Percentiles rank a stretch among this genome's conserved stretches.
These are phyloP conservation scores for Bassia scoparia DNA, from an alignment of 148 eudicot genomes.

Conservation along the genomic window DNA sequence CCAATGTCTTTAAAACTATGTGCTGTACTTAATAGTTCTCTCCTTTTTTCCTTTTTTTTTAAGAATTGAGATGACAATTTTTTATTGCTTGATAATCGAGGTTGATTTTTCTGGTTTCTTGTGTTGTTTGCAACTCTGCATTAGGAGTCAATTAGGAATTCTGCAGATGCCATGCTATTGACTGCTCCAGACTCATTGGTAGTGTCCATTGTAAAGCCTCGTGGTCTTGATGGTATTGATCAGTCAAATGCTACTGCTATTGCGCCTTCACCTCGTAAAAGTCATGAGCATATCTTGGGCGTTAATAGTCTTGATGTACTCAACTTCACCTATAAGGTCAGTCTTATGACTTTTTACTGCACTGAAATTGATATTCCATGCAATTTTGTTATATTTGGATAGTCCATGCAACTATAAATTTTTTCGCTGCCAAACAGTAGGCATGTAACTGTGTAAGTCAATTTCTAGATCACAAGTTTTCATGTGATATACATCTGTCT, in stretches of 20 bases:
- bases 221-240: constrained; percentile 44
- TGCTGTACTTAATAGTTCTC: not conserved
- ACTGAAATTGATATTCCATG: not conserved
- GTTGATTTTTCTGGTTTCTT: constrained; percentile 14
- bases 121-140: too few relatives aligned
- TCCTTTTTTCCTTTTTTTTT: not conserved
- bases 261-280: constrained; percentile 58
- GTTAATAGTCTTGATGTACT: constrained; percentile 84
- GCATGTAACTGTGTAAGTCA: too few relatives aligned
- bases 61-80: not conserved
- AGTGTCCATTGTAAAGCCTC: constrained; percentile 57
- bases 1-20: not conserved
- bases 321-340: constrained; percentile 82
- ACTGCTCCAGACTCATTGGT: constrained; percentile 79
- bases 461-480: too few relatives aligned
- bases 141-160: constrained; percentile 88
- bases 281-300: constrained; percentile 48
- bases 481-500: too few relatives aligned
- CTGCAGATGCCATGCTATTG: constrained; percentile 78
- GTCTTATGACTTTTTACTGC: constrained; percentile 22
- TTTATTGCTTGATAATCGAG: not conserved
- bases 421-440: too few relatives aligned
- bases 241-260: constrained; percentile 32
- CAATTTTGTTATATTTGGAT: not conserved
- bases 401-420: too few relatives aligned